Conservation (phyloP, 768 basidiomycete genomes). For the Boletus pseudo-olivaceus region DNA sequence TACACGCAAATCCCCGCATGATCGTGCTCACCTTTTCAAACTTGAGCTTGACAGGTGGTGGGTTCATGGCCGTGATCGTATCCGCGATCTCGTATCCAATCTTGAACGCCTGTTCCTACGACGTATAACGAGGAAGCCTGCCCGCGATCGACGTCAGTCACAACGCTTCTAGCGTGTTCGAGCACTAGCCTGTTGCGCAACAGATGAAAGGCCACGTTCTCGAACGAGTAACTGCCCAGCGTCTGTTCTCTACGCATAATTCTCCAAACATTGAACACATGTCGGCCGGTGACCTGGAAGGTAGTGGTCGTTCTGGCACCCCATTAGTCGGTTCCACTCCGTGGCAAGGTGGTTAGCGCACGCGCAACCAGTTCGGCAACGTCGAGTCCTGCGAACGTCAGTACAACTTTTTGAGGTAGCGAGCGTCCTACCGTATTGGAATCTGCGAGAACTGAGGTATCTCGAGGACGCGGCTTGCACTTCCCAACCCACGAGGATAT, state of each 20-base stretch:
- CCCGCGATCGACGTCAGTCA: neutral
- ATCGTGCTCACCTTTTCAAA: constrained; percentile 82
- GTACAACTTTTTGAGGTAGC: neutral
- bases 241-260: constrained; percentile 84
- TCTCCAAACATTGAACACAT: constrained; percentile 91
- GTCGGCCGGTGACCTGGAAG: constrained; percentile 81
- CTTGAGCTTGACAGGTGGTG: constrained; percentile 90
- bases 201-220: constrained; percentile 83
- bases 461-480: constrained; percentile 89
- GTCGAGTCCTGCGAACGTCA: constrained; percentile 55
- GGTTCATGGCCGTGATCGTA: constrained; percentile 80
- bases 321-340: constrained; percentile 57
- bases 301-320: constrained; percentile 70
- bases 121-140: constrained; percentile 76
- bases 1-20: neutral
- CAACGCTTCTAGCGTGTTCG: neutral
- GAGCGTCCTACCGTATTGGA: constrained; percentile 45
- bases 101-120: constrained; percentile 82
- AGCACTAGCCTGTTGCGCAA: constrained; percentile 63
- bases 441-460: constrained; percentile 70
- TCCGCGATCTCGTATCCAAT: constrained; percentile 94
- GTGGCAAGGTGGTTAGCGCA: constrained; percentile 47
- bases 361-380: constrained; percentile 72
- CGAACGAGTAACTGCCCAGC: constrained; percentile 79
- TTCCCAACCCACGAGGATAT: constrained; percentile 92